Percentiles rank a stretch among this genome's conserved stretches.
Evolutionary conservation across 148 eudicot genomes (phyloP).

Genomic region (Cornus kousa): DNA sequence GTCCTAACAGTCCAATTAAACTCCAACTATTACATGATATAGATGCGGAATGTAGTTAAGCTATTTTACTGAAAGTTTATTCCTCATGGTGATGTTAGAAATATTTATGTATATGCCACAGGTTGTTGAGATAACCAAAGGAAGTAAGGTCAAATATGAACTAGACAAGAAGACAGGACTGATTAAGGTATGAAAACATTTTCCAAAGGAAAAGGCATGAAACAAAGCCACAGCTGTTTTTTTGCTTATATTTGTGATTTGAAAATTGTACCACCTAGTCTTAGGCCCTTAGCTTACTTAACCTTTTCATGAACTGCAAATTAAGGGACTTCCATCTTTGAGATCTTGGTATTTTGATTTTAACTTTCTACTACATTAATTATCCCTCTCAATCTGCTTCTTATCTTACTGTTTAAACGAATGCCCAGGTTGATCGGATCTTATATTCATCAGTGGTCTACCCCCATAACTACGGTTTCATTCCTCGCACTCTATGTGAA

Average conservation of each 20-base stretch:
- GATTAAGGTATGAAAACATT: conserved; percentile 43
- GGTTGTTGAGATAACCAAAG: conserved; percentile 76
- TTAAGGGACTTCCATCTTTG: too few relatives aligned
- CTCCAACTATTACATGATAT: too few relatives aligned
- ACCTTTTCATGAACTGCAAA: too few relatives aligned
- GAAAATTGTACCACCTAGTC: too few relatives aligned
- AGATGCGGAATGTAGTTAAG: too few relatives aligned
- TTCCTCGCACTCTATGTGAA: conserved; percentile 85
- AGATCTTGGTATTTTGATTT: background rate
- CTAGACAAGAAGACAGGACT: conserved; percentile 75
- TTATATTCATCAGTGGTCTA: conserved; percentile 85
- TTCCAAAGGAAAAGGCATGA: background rate
- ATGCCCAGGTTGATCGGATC: conserved; percentile 70
- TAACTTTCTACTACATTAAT: background rate
- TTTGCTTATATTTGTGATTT: too few relatives aligned
- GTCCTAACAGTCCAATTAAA: too few relatives aligned
- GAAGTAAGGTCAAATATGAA: conserved; percentile 77
- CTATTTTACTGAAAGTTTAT: too few relatives aligned
- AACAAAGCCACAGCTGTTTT: too few relatives aligned
- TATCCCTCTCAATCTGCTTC: background rate
- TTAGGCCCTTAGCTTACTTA: too few relatives aligned
- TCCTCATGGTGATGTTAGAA: background rate
- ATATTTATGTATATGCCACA: conserved; percentile 9
- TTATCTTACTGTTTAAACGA: background rate
- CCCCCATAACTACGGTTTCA: conserved; percentile 87